These are phyloP conservation scores for Globisporangium nagaii DNA, from an alignment of 352 stramenopile species.

Conservation along the genomic window DNA sequence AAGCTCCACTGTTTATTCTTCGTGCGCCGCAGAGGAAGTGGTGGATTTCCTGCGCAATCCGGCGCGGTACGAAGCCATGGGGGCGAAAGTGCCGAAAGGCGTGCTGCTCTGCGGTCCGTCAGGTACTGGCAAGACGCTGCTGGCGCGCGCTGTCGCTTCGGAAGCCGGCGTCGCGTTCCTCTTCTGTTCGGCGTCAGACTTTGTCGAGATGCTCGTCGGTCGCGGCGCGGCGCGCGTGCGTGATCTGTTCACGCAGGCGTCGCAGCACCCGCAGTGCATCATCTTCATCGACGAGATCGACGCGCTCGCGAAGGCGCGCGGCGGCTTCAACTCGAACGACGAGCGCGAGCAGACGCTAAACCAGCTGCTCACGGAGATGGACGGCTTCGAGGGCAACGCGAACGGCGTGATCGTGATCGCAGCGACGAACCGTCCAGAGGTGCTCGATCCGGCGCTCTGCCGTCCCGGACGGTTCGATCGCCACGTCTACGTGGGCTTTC, in stretches of 20 bases:
- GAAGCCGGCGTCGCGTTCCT: conserved; percentile 94
- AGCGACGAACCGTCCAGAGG: conserved; percentile 94
- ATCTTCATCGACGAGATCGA: conserved; percentile 99
- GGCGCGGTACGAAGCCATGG: conserved; percentile 89
- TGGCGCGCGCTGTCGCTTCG: conserved; percentile 89
- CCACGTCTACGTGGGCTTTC: conserved; percentile 94
- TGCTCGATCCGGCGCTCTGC: conserved; percentile 94
- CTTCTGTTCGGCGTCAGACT: conserved; percentile 95
- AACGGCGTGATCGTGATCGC: conserved; percentile 95
- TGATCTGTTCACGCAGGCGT: conserved; percentile 92
- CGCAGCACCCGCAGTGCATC: conserved; percentile 93
- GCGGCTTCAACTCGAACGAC: conserved; percentile 90
- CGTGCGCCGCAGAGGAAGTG: conserved; percentile 64
- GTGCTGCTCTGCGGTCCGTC: conserved; percentile 93
- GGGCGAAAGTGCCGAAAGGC: conserved; percentile 89
- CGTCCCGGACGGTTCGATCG: conserved; percentile 95
- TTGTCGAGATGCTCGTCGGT: conserved; percentile 97
- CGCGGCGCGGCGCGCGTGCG: conserved; percentile 91
- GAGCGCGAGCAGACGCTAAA: conserved; percentile 96
- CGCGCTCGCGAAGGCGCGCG: conserved; percentile 85
- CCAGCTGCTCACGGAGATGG: conserved; percentile 88
- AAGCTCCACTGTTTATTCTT: too few species aligned
- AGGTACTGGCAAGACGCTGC: conserved; percentile 93
- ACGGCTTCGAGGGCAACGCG: conserved; percentile 88
- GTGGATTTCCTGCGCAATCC: conserved; percentile 94